Percentiles rank a stretch among this genome's conserved stretches.
These are phyloP conservation scores for Mimosa bimucronata DNA, from an alignment of 306 rosid genomes.

Conservation along the genomic window DNA sequence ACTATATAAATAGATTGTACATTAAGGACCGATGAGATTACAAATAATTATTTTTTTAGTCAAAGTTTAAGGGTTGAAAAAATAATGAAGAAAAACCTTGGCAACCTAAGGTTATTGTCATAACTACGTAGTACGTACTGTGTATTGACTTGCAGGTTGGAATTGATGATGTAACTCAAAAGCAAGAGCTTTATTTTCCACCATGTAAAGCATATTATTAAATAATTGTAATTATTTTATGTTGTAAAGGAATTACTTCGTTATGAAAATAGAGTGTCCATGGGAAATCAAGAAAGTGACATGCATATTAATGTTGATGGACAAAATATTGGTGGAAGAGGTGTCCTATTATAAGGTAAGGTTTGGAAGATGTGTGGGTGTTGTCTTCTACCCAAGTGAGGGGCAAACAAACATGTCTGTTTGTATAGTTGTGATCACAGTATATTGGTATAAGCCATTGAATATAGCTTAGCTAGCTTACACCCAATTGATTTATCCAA, in stretches of 20 bases:
- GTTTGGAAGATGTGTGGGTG: background rate
- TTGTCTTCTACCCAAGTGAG: background rate
- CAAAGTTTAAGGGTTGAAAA: too few relatives aligned
- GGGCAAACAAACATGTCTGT: background rate
- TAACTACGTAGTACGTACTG: too few relatives aligned
- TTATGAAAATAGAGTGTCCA: background rate
- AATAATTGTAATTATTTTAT: too few relatives aligned
- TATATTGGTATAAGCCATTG: slow-evolving; percentile 33
- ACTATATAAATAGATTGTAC: too few relatives aligned
- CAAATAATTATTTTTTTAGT: too few relatives aligned
- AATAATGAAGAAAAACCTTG: too few relatives aligned
- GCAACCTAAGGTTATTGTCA: too few relatives aligned
- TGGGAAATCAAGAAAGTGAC: background rate
- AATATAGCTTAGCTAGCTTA: background rate
- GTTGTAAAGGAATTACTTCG: too few relatives aligned
- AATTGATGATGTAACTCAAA: too few relatives aligned
- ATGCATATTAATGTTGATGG: background rate
- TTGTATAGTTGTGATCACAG: slow-evolving; percentile 28
- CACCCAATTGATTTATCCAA: background rate
- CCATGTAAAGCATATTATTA: background rate
- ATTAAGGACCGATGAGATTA: too few relatives aligned
- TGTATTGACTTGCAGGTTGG: too few relatives aligned
- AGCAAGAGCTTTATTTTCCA: too few relatives aligned
- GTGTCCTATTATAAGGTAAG: background rate
- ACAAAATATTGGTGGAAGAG: background rate